Evolutionary conservation across 2,329 filamentous ascomycete genomes (phyloP).

Genomic region (Epichloe aotearoae): DNA sequence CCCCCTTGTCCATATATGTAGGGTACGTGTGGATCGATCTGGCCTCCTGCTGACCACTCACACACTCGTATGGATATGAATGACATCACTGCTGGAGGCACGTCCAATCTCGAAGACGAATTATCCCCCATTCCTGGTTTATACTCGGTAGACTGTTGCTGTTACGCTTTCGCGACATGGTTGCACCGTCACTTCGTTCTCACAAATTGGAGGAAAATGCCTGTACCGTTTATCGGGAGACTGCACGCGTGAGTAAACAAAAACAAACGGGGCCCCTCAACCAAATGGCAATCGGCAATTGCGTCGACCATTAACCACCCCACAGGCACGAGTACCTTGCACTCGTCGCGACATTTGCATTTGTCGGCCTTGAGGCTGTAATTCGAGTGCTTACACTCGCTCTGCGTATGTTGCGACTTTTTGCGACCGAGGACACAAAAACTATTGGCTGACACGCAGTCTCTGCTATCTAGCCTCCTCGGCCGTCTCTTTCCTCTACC

Average conservation of each 20-base stretch:
- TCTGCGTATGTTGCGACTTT: slow-evolving; percentile 48
- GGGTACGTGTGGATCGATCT: not conserved
- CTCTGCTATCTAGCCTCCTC: slow-evolving; percentile 50
- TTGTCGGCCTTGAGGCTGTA: slow-evolving; percentile 70
- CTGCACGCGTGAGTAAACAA: slow-evolving; percentile 33
- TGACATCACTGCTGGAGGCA: slow-evolving; percentile 6
- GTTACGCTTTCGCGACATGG: not conserved
- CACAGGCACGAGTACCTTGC: slow-evolving; percentile 73
- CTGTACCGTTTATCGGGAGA: slow-evolving; percentile 39
- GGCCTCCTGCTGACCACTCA: not conserved
- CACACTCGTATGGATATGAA: slow-evolving; percentile 7
- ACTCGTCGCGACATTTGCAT: slow-evolving; percentile 66
- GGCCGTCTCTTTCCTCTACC: slow-evolving; percentile 71
- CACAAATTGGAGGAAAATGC: slow-evolving; percentile 23
- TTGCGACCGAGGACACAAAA: slow-evolving; percentile 6
- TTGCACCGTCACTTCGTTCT: not conserved
- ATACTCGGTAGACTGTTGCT: not conserved
- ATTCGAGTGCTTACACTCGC: slow-evolving; percentile 79
- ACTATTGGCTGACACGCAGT: slow-evolving; percentile 10
- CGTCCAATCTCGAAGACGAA: not conserved
- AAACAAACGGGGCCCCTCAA: not conserved
- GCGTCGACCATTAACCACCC: not conserved
- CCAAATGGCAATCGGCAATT: not conserved
- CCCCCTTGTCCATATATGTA: no score
- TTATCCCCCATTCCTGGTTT: not conserved